A percentile compares a stretch with the other conserved stretches of the same genome.
These are phyloP conservation scores for Ampelocalamus luodianensis DNA, from an alignment of 176 grass and related monocot species.

Conservation along the genomic window DNA sequence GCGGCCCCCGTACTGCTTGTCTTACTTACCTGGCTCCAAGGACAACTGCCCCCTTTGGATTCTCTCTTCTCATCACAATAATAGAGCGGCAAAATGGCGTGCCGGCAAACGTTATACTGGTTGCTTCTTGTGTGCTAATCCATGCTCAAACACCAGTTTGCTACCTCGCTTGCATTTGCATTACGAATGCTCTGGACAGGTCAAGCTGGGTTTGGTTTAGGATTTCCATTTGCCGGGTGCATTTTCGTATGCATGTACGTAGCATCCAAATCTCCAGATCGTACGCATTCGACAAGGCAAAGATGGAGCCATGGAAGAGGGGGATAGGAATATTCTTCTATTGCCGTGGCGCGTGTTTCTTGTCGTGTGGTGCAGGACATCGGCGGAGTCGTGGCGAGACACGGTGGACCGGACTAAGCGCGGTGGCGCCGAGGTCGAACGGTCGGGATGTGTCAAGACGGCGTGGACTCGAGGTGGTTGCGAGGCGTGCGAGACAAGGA, in stretches of 20 bases:
- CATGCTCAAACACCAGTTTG: not conserved
- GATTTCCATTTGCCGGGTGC: not conserved
- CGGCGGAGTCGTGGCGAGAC: too few relatives aligned
- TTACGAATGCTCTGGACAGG: not conserved
- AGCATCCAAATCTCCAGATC: not conserved
- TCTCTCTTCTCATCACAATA: not conserved
- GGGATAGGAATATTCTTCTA: too few relatives aligned
- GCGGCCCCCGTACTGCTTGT: not conserved
- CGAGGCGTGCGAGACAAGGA: too few relatives aligned
- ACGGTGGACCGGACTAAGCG: too few relatives aligned
- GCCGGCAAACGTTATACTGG: not conserved
- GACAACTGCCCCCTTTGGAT: not conserved
- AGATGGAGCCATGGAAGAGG: too few relatives aligned
- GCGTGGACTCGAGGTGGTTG: too few relatives aligned
- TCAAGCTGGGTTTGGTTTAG: not conserved
- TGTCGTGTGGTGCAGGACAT: too few relatives aligned
- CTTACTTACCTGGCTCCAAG: not conserved
- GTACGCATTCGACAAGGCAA: too few relatives aligned
- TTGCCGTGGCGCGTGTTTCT: too few relatives aligned
- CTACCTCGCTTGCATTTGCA: not conserved
- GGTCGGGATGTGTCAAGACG: too few relatives aligned
- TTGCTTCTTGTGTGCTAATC: not conserved
- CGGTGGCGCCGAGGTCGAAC: too few relatives aligned
- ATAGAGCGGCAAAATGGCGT: not conserved
- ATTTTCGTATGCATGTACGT: not conserved